These are phyloP conservation scores for Pseudopyrenochaeta lycopersici DNA, from an alignment of 2,329 filamentous ascomycete species.

Conservation along the genomic window DNA sequence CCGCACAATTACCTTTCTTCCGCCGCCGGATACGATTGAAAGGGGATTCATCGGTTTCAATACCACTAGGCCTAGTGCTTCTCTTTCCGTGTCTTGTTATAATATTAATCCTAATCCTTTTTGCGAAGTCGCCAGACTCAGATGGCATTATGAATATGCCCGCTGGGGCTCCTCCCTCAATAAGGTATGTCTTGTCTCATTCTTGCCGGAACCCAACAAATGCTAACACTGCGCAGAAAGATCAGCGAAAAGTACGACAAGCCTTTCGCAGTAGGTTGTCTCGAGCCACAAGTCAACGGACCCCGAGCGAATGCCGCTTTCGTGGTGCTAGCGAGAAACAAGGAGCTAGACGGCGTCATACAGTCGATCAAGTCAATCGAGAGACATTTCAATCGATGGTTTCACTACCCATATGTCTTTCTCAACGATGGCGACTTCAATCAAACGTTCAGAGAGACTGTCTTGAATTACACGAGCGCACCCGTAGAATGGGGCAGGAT, in stretches of 20 bases:
- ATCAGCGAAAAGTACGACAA: slow-evolving; percentile 98
- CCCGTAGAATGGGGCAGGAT: slow-evolving; percentile 95
- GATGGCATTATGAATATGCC: slow-evolving; percentile 86
- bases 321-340: slow-evolving; percentile 93
- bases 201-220: not conserved
- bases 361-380: slow-evolving; percentile 98
- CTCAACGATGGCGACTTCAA: slow-evolving; percentile 98
- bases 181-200: slow-evolving; percentile 69
- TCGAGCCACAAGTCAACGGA: slow-evolving; percentile 76
- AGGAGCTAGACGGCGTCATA: slow-evolving; percentile 94
- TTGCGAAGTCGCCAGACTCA: slow-evolving; percentile 86
- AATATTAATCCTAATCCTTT: slow-evolving; percentile 87
- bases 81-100: slow-evolving; percentile 92
- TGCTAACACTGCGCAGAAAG: slow-evolving; percentile 67
- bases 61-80: slow-evolving; percentile 90
- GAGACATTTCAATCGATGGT: slow-evolving; percentile 99
- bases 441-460: slow-evolving; percentile 86
- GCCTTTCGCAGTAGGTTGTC: slow-evolving; percentile 91
- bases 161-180: slow-evolving; percentile 84
- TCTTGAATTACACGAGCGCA: slow-evolving; percentile 88
- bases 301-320: slow-evolving; percentile 94
- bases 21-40: slow-evolving; percentile 84
- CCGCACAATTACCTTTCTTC: slow-evolving; percentile 78
- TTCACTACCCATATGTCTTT: slow-evolving; percentile 97
- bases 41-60: slow-evolving; percentile 90